Conservation (phyloP, 176 grass and related monocot genomes). For the Juncus inflexus region DNA sequence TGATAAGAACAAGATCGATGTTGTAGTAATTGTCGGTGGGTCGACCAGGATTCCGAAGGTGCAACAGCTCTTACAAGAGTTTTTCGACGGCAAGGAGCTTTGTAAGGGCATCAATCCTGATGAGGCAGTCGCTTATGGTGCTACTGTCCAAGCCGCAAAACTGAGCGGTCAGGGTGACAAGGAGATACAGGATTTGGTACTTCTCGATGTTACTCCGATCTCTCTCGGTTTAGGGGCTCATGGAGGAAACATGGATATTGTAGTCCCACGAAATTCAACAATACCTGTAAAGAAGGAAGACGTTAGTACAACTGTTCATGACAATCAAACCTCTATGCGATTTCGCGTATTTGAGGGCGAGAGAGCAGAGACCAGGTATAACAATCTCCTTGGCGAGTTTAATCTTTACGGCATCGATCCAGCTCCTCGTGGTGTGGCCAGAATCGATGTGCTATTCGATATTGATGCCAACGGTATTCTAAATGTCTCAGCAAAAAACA, state of each 20-base stretch:
- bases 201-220: slow-evolving; percentile 75
- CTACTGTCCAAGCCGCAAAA: slow-evolving; percentile 67
- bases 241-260: slow-evolving; percentile 48
- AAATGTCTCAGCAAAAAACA: slow-evolving; percentile 77
- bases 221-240: slow-evolving; percentile 71
- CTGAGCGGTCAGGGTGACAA: slow-evolving; percentile 71
- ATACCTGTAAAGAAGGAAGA: slow-evolving; percentile 80
- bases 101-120: slow-evolving; percentile 95
- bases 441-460: slow-evolving; percentile 72
- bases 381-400: slow-evolving; percentile 77
- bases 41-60: slow-evolving; percentile 81
- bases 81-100: slow-evolving; percentile 85
- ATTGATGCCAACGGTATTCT: slow-evolving; percentile 76
- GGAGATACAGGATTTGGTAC: slow-evolving; percentile 68
- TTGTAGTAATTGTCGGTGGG: slow-evolving; percentile 62
- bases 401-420: slow-evolving; percentile 64
- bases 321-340: slow-evolving; percentile 66
- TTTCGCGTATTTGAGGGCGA: slow-evolving; percentile 89
- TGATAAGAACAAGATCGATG: slow-evolving; percentile 58
- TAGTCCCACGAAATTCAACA: slow-evolving; percentile 78
- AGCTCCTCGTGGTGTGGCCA: slow-evolving; percentile 54
- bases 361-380: slow-evolving; percentile 63
- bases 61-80: slow-evolving; percentile 74
- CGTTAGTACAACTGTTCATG: slow-evolving; percentile 62
- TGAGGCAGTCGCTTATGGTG: slow-evolving; percentile 76